Percentiles rank a stretch among this genome's conserved stretches.
These are phyloP conservation scores for Polymyxa betae DNA, from an alignment of 208 protist genomes.

Conservation along the genomic window DNA sequence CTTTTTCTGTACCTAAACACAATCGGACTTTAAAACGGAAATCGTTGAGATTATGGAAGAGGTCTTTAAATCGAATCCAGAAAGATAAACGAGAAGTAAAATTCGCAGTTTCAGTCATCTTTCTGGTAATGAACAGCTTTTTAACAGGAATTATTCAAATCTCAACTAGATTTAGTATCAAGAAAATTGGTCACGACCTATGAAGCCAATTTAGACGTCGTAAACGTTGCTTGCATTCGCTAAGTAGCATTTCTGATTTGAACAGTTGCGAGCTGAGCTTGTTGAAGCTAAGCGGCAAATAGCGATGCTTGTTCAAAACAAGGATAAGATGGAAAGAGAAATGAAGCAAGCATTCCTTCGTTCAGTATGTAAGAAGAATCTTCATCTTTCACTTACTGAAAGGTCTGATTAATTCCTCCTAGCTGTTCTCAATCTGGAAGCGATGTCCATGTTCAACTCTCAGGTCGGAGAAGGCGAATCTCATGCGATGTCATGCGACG, in stretches of 20 bases:
- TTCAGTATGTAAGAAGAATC: neutral
- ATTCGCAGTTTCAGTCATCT: too few species aligned
- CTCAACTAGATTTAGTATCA: neutral
- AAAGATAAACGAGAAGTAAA: too few species aligned
- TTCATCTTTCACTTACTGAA: neutral
- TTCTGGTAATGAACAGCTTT: too few species aligned
- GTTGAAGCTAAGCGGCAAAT: neutral
- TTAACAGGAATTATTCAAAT: neutral
- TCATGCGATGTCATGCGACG: too few species aligned
- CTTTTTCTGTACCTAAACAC: too few species aligned
- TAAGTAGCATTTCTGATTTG: neutral
- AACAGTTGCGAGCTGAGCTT: neutral
- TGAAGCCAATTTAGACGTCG: neutral
- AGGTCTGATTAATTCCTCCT: neutral
- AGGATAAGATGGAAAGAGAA: neutral
- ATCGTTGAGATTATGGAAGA: too few species aligned
- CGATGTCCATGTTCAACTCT: neutral
- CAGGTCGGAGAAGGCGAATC: neutral
- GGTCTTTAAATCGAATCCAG: too few species aligned
- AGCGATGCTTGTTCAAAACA: neutral
- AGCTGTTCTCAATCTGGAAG: neutral
- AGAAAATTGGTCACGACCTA: neutral
- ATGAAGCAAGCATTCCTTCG: conserved; percentile 16
- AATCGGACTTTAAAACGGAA: too few species aligned
- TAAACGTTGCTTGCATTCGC: too few species aligned